Evolutionary conservation across 495 filamentous ascomycete genomes (phyloP), one percentile per base, ranked within the genome.

Genomic region (Aspergillus homomorphus): DNA sequence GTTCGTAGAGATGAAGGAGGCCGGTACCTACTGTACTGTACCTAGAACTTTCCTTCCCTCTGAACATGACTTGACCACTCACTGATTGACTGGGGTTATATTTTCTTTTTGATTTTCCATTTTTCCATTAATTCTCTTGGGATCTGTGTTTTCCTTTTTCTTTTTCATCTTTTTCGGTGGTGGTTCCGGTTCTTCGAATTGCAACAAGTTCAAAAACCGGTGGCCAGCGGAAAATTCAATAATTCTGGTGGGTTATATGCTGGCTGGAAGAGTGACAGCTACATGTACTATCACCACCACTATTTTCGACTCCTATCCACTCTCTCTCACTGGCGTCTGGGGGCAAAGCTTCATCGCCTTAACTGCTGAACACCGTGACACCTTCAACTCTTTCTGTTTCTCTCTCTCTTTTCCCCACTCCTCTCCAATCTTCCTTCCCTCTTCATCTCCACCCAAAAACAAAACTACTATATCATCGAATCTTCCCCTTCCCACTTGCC

Each of bases 81-180:
- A 28, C 26, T 28, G 26, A 28, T 28, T 28, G 26, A 28, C 26
- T 28, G 26, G 26, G 33, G 33, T 14, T 12, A 38, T 7, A 38
- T 10, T 14, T 54, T 56, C 53, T 51, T 45, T 55, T 60, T 20
- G 5, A 2, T 38, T 38, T 38, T 38, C 12, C 7, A 38, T 38
- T 38, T 38, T 38, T 14, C 33, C 33, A 30, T 30, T 12, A 28
- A 28, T 53, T 19, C 28, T 28, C 28, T 51, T 51, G 4, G 4
- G 46, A 26, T 22, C 7, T 20, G n/a, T n/a, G n/a, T 15, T 38
- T 38, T 26, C 22, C 6, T 15, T 53, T 53, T 53, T 10, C 15
- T 42, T 21, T 53, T 21, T 42, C 28, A 53, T 58, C 24, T 38
- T 46, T 53, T 53, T 53, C n/a, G n/a, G 21, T 41, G 33, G 18